These are phyloP conservation scores for Arthonia radiata DNA, from an alignment of 495 filamentous ascomycete genomes.

Conservation along the genomic window DNA sequence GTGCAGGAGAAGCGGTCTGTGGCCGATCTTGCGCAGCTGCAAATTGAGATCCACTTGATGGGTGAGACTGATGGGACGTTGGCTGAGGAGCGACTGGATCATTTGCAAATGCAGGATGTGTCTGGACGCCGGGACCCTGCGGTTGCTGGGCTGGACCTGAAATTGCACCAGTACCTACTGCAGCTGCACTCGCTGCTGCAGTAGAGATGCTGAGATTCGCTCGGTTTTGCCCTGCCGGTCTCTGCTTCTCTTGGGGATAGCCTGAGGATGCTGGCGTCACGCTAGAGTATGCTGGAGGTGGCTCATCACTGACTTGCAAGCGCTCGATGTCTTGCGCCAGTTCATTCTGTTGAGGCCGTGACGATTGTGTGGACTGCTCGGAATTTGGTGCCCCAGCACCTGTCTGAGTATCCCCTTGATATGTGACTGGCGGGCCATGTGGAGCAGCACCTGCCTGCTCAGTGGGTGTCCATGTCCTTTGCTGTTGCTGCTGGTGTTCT, in stretches of 20 bases:
- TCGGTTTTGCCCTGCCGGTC: slow-evolving; percentile 12
- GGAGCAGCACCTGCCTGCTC: slow-evolving; percentile 71
- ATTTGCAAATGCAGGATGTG: slow-evolving; percentile 75
- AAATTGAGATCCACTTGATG: slow-evolving; percentile 1
- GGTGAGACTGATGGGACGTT: slow-evolving; percentile 11
- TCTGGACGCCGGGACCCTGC: slow-evolving; percentile 24
- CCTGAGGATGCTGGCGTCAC: slow-evolving; percentile 31
- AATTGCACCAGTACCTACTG: slow-evolving; percentile 2
- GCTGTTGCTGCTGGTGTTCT: slow-evolving; percentile 22
- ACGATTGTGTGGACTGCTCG: slow-evolving; percentile 10
- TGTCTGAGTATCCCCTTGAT: slow-evolving; percentile 49
- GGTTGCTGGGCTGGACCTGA: slow-evolving; percentile 12
- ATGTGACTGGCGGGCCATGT: slow-evolving; percentile 79
- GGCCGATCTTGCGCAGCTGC: slow-evolving; percentile 14
- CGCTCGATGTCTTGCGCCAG: slow-evolving; percentile 73
- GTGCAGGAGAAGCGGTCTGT: slow-evolving; percentile 19
- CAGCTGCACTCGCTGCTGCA: slow-evolving; percentile 3
- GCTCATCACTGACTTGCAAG: slow-evolving; percentile 59
- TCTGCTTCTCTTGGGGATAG: slow-evolving; percentile 62
- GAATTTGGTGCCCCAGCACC: not conserved
- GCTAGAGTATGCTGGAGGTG: slow-evolving; percentile 80
- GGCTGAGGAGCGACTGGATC: slow-evolving; percentile 24
- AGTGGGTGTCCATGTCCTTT: slow-evolving; percentile 85
- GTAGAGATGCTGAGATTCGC: slow-evolving; percentile 5
- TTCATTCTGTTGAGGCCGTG: slow-evolving; percentile 6